Percentiles rank a stretch among this genome's conserved stretches.
These are phyloP conservation scores for Tarenaya hassleriana DNA, from an alignment of 345 rosid species.

Conservation along the genomic window DNA sequence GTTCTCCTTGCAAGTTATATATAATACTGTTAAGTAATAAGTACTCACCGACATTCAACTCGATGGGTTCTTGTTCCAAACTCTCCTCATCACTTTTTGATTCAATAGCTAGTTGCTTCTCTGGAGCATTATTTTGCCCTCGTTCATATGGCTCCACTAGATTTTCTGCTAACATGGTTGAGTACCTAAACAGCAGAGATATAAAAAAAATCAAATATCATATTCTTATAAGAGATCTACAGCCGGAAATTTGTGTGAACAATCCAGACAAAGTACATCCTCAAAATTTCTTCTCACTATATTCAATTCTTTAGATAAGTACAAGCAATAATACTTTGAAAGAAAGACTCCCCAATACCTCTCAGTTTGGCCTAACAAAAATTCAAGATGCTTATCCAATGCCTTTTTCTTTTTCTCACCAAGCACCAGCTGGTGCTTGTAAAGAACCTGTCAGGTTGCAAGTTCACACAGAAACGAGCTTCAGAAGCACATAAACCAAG, in stretches of 20 bases:
- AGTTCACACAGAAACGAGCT: slow-evolving; percentile 20
- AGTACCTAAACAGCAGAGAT: slow-evolving; percentile 54
- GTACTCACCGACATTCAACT: slow-evolving; percentile 44
- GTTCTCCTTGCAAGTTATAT: slow-evolving; percentile 8
- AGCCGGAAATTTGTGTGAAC: neutral
- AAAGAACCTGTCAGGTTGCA: slow-evolving; percentile 60
- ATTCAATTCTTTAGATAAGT: slow-evolving; percentile 5
- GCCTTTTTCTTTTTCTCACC: slow-evolving; percentile 96
- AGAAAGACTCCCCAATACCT: slow-evolving; percentile 41
- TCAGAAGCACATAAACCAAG: slow-evolving; percentile 17
- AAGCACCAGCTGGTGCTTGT: slow-evolving; percentile 92
- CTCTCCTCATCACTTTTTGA: slow-evolving; percentile 33
- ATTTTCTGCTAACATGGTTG: slow-evolving; percentile 99
- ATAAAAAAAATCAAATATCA: slow-evolving; percentile 5
- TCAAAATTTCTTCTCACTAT: neutral
- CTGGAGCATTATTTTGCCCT: slow-evolving; percentile 31
- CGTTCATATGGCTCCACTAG: slow-evolving; percentile 53
- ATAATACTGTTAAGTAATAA: slow-evolving; percentile 17
- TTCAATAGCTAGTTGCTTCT: slow-evolving; percentile 24
- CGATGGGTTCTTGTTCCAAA: slow-evolving; percentile 26
- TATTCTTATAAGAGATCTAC: neutral
- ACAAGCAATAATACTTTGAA: neutral
- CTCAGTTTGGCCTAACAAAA: slow-evolving; percentile 98
- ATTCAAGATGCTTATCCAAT: slow-evolving; percentile 93
- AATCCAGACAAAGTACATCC: neutral